Percentiles rank a stretch among this genome's conserved stretches.
These are phyloP conservation scores for Globisporangium viniferum DNA, from an alignment of 352 stramenopile genomes.

Conservation along the genomic window DNA sequence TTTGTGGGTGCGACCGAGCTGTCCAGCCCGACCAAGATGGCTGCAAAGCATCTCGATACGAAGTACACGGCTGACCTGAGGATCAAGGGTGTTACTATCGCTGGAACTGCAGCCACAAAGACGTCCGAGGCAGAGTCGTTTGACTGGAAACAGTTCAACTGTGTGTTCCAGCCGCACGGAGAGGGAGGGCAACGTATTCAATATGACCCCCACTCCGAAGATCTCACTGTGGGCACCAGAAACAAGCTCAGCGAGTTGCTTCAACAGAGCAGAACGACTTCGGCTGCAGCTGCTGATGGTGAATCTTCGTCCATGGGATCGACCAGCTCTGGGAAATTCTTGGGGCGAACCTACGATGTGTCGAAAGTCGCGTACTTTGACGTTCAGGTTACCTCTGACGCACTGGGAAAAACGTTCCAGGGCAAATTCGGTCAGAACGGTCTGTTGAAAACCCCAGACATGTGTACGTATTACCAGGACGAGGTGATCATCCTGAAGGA, in stretches of 20 bases:
- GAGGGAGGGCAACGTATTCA: conserved; percentile 41
- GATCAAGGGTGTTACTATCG: conserved; percentile 25
- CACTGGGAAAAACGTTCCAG: conserved; percentile 30
- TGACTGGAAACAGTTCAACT: conserved; percentile 42
- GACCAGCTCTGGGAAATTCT: conserved; percentile 23
- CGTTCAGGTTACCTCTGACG: conserved; percentile 35
- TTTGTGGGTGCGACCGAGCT: conserved; percentile 31
- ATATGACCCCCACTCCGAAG: conserved; percentile 45
- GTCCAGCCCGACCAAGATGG: conserved; percentile 17
- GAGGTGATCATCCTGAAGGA: conserved; percentile 41
- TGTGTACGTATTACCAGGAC: conserved; percentile 20
- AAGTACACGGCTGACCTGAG: conserved; percentile 48
- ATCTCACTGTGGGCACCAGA: conserved; percentile 34
- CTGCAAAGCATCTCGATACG: conserved; percentile 26
- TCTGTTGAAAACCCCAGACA: conserved; percentile 26
- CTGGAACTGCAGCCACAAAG: neutral
- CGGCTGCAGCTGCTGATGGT: neutral
- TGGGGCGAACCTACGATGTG: conserved; percentile 59
- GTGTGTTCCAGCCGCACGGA: conserved; percentile 45
- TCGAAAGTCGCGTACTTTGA: conserved; percentile 55
- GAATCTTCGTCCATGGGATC: neutral
- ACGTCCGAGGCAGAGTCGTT: neutral
- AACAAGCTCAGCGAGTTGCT: conserved; percentile 35
- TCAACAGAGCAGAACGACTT: neutral
- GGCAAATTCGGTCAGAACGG: conserved; percentile 37